Evolutionary conservation across 2,329 filamentous ascomycete genomes (phyloP), one percentile per base, ranked within the genome.

Genomic region (Neopestalotiopsis sp.): DNA sequence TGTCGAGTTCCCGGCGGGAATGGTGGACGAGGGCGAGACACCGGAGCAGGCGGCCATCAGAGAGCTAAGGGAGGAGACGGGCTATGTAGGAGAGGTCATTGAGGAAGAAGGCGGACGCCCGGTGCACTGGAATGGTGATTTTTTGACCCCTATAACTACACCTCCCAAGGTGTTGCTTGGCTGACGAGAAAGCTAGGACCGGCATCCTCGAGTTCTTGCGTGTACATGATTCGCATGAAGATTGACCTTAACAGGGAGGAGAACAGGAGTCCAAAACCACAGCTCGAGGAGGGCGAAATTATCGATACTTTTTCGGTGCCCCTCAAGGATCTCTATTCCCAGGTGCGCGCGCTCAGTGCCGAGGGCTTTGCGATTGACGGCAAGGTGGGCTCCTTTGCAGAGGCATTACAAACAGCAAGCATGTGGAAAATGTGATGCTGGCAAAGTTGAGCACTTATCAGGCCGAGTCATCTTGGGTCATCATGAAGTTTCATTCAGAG

Each of bases 241-340:
- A 78, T 87, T 68, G 83, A 87, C 70, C 75, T 84, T 56, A 78
- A 78, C 5, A 77, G 76, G 17, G 78, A 80, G 4, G 81, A 82
- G 67, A 87, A 87, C 70, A 78, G 81, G 70, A 80, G 81, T 63
- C 84, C 84, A 0, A 77, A 82, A 69, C 81, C 84, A 0, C 75
- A 83, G 66, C 78, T 87, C 5, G 85, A 87, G 70, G 83, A 85
- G 12, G 84, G 84, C 66, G 85, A 86, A 71, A 86, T 86, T 74
- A 87, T 87, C 67, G 85, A 87, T 73, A 84, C 81, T 42, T 86
- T 86, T 73, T 82, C 82, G 57, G 81, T 87, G 2, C 82, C 83
- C 0, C 71, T 86, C 30, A 81, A 77, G 57, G 77, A 84, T 61
- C 76, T 87, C 1, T 85, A 84, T 73, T 73, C 75, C 4, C 80